These are phyloP conservation scores for Venturia oleaginea DNA, from an alignment of 2,329 filamentous ascomycete species.

Conservation along the genomic window DNA sequence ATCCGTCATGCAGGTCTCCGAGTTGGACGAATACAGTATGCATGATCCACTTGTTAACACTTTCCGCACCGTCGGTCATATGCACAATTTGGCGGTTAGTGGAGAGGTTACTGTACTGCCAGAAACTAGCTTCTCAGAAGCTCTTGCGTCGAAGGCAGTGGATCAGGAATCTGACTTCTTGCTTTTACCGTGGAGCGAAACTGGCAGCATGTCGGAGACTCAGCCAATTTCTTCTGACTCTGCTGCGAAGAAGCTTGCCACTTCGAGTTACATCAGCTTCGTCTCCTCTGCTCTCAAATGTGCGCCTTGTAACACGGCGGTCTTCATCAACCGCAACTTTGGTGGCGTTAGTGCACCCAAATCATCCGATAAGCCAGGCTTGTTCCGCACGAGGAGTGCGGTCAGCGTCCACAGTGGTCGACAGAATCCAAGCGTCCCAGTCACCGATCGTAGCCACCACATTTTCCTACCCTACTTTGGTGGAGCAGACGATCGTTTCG, in stretches of 20 bases:
- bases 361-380: slow-evolving; percentile 21
- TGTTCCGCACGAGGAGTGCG: not conserved
- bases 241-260: slow-evolving; percentile 49
- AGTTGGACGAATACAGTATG: slow-evolving; percentile 58
- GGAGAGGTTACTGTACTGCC: slow-evolving; percentile 75
- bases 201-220: slow-evolving; percentile 64
- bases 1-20: slow-evolving; percentile 88
- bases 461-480: slow-evolving; percentile 85
- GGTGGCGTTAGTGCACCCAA: slow-evolving; percentile 38
- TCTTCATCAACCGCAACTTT: slow-evolving; percentile 69
- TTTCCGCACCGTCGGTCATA: slow-evolving; percentile 77
- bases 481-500: slow-evolving; percentile 69
- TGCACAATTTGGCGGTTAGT: slow-evolving; percentile 74
- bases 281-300: slow-evolving; percentile 58
- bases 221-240: slow-evolving; percentile 39
- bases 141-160: slow-evolving; percentile 54
- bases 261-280: slow-evolving; percentile 61
- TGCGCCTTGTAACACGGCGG: slow-evolving; percentile 58
- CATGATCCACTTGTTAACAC: slow-evolving; percentile 80
- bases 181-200: slow-evolving; percentile 84
- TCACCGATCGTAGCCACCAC: slow-evolving; percentile 64
- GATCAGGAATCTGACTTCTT: slow-evolving; percentile 54
- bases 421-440: slow-evolving; percentile 35
- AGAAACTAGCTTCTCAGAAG: slow-evolving; percentile 68
- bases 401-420: not conserved